Percentiles rank a stretch among this genome's conserved stretches.
Conservation (phyloP, 805 yeast species). For the Starmerella khaoyaiensis region DNA sequence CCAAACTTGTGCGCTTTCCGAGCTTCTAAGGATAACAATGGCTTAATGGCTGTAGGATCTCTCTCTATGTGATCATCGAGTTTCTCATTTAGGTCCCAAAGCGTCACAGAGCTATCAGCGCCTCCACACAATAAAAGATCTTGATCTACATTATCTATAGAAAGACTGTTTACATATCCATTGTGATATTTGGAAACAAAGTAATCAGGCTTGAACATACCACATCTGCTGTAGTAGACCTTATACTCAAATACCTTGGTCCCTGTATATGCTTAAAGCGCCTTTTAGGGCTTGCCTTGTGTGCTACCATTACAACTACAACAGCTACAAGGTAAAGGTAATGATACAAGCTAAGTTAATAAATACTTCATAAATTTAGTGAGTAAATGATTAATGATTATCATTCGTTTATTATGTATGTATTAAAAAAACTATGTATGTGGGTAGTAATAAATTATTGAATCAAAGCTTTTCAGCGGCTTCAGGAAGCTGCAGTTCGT, state of each 20-base stretch:
- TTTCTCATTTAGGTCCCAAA: slow-evolving; percentile 45
- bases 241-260: too few relatives aligned
- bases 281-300: too few relatives aligned
- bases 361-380: too few relatives aligned
- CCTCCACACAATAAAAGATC: slow-evolving; percentile 54
- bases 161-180: slow-evolving; percentile 47
- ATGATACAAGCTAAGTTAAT: too few relatives aligned
- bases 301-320: slow-evolving; percentile 1
- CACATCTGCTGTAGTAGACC: too few relatives aligned
- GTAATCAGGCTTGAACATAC: slow-evolving; percentile 11
- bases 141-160: slow-evolving; percentile 38
- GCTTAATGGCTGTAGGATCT: slow-evolving; percentile 1
- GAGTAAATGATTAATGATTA: too few relatives aligned
- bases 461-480: slow-evolving; percentile 23
- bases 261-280: too few relatives aligned
- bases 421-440: too few relatives aligned
- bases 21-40: slow-evolving; percentile 12
- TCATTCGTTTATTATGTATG: too few relatives aligned
- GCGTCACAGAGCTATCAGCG: slow-evolving; percentile 52
- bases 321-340: too few relatives aligned
- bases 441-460: too few relatives aligned
- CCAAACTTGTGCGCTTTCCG: slow-evolving; percentile 51
- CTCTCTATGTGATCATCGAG: not conserved
- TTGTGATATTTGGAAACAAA: slow-evolving; percentile 21
- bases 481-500: slow-evolving; percentile 26